Evolutionary conservation across 2,329 filamentous ascomycete species (phyloP).

Genomic region (Venturiaceae sp.): DNA sequence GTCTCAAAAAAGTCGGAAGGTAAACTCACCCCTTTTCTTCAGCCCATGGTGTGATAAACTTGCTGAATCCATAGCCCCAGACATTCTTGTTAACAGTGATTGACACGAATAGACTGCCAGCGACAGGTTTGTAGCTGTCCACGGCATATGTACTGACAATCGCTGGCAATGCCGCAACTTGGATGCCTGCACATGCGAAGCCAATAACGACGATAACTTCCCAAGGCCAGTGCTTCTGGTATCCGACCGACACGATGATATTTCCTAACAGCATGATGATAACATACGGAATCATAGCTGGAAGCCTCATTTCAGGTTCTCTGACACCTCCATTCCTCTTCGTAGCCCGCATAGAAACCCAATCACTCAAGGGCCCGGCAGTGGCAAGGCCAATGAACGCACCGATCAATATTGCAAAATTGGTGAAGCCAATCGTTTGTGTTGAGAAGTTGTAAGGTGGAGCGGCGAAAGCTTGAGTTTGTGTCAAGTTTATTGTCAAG

Average conservation of each 20-base stretch:
- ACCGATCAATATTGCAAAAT: conserved; percentile 45
- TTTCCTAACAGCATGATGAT: conserved; percentile 48
- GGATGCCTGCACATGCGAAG: conserved; percentile 46
- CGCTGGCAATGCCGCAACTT: conserved; percentile 50
- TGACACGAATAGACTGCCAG: conserved; percentile 48
- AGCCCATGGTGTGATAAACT: conserved; percentile 46
- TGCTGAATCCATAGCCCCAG: conserved; percentile 51
- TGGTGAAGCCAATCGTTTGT: conserved; percentile 13
- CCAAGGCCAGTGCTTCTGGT: conserved; percentile 44
- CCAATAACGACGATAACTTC: conserved; percentile 48
- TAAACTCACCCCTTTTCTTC: conserved; percentile 30
- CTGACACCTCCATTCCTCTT: conserved; percentile 32
- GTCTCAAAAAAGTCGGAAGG: neutral
- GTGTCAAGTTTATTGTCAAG: conserved; percentile 52
- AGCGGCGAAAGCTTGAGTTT: conserved; percentile 25
- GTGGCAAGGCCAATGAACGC: conserved; percentile 44
- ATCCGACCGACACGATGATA: conserved; percentile 44
- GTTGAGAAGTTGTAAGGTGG: conserved; percentile 7
- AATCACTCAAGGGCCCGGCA: conserved; percentile 46
- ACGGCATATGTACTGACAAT: conserved; percentile 52
- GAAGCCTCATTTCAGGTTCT: conserved; percentile 39
- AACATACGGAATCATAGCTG: conserved; percentile 47
- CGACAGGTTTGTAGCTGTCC: conserved; percentile 55
- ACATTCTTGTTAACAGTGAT: conserved; percentile 57
- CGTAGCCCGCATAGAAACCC: conserved; percentile 45